Evolutionary conservation across 176 grass and related monocot species (phyloP), one percentile per base, ranked within the genome.

Genomic region (Zoysia japonica): DNA sequence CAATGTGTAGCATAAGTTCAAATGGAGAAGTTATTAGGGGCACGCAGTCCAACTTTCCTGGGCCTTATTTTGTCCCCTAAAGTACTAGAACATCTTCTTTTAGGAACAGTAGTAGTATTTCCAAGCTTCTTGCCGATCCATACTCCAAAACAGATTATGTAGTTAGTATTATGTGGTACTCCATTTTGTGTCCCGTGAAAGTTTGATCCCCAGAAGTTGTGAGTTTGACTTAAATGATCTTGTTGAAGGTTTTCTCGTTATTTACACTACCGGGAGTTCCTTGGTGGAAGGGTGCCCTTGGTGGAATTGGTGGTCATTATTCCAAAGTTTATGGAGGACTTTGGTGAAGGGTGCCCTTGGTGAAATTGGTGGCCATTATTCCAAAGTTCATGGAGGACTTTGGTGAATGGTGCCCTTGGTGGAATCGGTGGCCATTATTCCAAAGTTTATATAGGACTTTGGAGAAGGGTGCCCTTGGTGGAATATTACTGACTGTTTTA

Each of bases 171-270:
- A 42, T 77, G 12, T 82, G 51, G 82, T 78, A 53, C 65, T 77
- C 75, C 80, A 75, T 72, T 66, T 80, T 70, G 65, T 78, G 85
- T 90, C 41, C 70, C 79, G 46, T 92, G 47, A 78, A 89, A 88
- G 79, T 41, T 89, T 80, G 62, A 68, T 28, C 68, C 86, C 61
- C 63, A 37, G 87, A 52, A 74, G 80, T 71, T 89, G 78, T 82
- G 84, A 89, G 83, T 90, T 90, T 99, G 91, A 95, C 92, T 92
- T 91, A 69, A 93, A 88, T 86, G 86, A 99, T 99, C 84, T 99
- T 99, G 92, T 97, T 97, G 94, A 97, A 97, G 87, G 91, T 99
- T 99, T 89, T 90, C 87, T 80, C 79, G 84, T 90, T 92, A 88
- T 94, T 92, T 84, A 77, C 89, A 80, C 89, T 90, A 93, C 88